Evolutionary conservation across 495 filamentous ascomycete genomes (phyloP).

Genomic region (Pseudevernia furfuracea): DNA sequence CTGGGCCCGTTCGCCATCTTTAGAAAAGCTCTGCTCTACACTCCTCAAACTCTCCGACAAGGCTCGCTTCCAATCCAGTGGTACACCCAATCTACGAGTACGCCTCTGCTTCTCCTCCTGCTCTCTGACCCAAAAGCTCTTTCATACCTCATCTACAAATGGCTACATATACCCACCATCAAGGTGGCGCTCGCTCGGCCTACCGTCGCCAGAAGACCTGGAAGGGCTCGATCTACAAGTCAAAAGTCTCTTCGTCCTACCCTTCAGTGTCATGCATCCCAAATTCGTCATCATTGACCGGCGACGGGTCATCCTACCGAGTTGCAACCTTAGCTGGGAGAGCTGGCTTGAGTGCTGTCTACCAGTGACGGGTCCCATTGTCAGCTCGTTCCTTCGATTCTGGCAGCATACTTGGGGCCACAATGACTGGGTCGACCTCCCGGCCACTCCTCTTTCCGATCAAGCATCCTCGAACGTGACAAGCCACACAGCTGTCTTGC

Average conservation of each 20-base stretch:
- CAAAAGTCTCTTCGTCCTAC: slow-evolving; percentile 63
- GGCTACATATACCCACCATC: slow-evolving; percentile 52
- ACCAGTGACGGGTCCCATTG: slow-evolving; percentile 48
- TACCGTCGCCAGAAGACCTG: slow-evolving; percentile 48
- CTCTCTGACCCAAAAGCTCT: slow-evolving; percentile 59
- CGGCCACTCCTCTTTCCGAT: neutral
- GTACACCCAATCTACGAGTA: slow-evolving; percentile 38
- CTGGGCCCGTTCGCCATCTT: slow-evolving; percentile 55
- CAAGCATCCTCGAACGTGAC: slow-evolving; percentile 3
- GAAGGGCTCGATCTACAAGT: slow-evolving; percentile 53
- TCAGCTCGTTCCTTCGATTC: slow-evolving; percentile 49
- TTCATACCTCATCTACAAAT: slow-evolving; percentile 49
- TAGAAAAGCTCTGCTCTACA: slow-evolving; percentile 40
- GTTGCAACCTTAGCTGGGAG: slow-evolving; percentile 72
- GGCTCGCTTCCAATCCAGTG: slow-evolving; percentile 19
- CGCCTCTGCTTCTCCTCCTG: slow-evolving; percentile 59
- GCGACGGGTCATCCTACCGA: slow-evolving; percentile 50
- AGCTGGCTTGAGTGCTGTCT: slow-evolving; percentile 66
- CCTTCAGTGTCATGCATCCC: slow-evolving; percentile 69
- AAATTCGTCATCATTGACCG: slow-evolving; percentile 69
- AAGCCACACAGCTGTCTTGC: slow-evolving; percentile 42
- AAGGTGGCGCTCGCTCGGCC: slow-evolving; percentile 50
- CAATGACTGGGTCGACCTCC: slow-evolving; percentile 19
- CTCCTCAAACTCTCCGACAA: slow-evolving; percentile 45
- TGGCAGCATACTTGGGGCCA: slow-evolving; percentile 50